A percentile compares a stretch with the other conserved stretches of the same genome.
Evolutionary conservation across 192 early-diverging fungal genomes (phyloP).

Genomic region (Obelidium mucronatum): DNA sequence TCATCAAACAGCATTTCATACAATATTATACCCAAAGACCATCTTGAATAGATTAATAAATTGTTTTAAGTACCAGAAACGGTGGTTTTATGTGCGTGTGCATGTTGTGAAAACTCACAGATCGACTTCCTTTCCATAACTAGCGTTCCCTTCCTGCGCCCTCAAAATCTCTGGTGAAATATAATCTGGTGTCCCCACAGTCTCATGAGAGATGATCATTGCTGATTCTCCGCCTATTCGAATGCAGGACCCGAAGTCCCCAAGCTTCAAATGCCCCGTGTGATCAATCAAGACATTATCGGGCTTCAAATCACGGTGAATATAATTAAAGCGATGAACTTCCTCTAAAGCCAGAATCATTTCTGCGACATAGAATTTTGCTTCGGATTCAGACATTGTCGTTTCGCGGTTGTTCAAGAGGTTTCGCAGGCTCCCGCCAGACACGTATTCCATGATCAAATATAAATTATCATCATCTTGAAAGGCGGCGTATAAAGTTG

Average conservation of each 20-base stretch:
- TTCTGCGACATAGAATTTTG: constrained; percentile 81
- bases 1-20: constrained; percentile 87
- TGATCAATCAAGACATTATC: constrained; percentile 79
- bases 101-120: constrained; percentile 74
- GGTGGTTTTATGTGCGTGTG: background rate
- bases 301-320: constrained; percentile 82
- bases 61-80: background rate
- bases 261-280: constrained; percentile 80
- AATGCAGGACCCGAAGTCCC: constrained; percentile 85
- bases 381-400: constrained; percentile 64
- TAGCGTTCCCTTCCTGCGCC: constrained; percentile 75
- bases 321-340: constrained; percentile 69
- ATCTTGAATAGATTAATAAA: constrained; percentile 33
- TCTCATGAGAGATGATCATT: constrained; percentile 59
- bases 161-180: constrained; percentile 95
- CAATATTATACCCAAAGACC: constrained; percentile 74
- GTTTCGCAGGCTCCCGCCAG: constrained; percentile 76
- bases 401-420: constrained; percentile 61
- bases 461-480: constrained; percentile 67
- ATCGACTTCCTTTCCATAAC: constrained; percentile 82
- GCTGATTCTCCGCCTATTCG: constrained; percentile 58
- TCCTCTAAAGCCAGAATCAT: constrained; percentile 76
- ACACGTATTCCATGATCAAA: constrained; percentile 65
- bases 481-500: constrained; percentile 61
- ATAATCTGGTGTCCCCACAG: constrained; percentile 80